These are phyloP conservation scores for Helianthus annuus DNA, from an alignment of 129 eudicot genomes.

Conservation along the genomic window HanXRQr2.0-SUNRISE NC_035445.2:4233649-4234148, in stretches of 20 bases:
- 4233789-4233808: conserved; percentile 90
- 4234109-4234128: background rate
- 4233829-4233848: conserved; percentile 77
- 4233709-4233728: conserved; percentile 59
- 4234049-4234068: conserved; percentile 23
- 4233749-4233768: conserved; percentile 76
- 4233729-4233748: conserved; percentile 61
- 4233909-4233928: conserved; percentile 61
- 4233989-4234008: background rate
- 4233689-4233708: conserved; percentile 41
- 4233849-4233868: conserved; percentile 55
- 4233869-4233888: conserved; percentile 53
- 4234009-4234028: conserved; percentile 5
- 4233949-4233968: conserved; percentile 63
- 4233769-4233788: conserved; percentile 76
- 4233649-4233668: conserved; percentile 35
- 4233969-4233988: conserved; percentile 55
- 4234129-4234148: conserved; percentile 8
- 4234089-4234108: background rate
- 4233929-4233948: conserved; percentile 50
- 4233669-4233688: conserved; percentile 38
- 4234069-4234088: conserved; percentile 18
- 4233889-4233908: conserved; percentile 65
- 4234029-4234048: conserved; percentile 5
- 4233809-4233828: conserved; percentile 62